Percentiles rank a stretch among this genome's conserved stretches.
phyloP scores from a whole-genome alignment of 2,329 filamentous ascomycete species.

The Zarea fungicola region DNA sequence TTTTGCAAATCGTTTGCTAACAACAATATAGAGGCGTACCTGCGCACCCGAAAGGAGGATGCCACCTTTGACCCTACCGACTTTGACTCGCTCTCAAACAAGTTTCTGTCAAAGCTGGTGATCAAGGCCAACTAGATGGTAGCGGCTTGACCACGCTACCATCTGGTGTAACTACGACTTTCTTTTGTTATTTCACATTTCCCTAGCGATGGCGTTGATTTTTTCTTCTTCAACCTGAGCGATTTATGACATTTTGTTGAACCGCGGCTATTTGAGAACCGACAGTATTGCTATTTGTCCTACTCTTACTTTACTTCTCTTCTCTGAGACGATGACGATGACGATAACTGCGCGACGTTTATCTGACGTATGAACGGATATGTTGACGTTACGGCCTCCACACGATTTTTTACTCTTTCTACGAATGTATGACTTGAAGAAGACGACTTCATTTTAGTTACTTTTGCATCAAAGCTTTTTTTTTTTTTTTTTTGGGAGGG shows the following conservation, averaged over 20 bases:
- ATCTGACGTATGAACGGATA: slow-evolving; percentile 26
- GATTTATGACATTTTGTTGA: slow-evolving; percentile 11
- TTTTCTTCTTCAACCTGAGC: slow-evolving; percentile 4
- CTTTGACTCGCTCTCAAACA: slow-evolving; percentile 94
- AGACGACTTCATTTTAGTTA: slow-evolving; percentile 18
- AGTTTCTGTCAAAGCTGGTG: slow-evolving; percentile 93
- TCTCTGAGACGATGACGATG: slow-evolving; percentile 29
- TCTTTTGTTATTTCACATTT: slow-evolving; percentile 21
- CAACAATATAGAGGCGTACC: slow-evolving; percentile 65
- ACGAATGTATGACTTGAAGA: slow-evolving; percentile 40
- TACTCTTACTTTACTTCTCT: slow-evolving; percentile 26
- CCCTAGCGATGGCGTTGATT: slow-evolving; percentile 18
- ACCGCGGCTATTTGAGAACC: slow-evolving; percentile 10
- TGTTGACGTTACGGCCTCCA: slow-evolving; percentile 29
- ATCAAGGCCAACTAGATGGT: slow-evolving; percentile 76
- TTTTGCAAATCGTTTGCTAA: background rate
- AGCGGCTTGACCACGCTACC: background rate
- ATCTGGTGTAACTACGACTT: slow-evolving; percentile 6
- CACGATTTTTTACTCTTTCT: slow-evolving; percentile 31
- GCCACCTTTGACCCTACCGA: slow-evolving; percentile 85
- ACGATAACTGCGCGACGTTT: slow-evolving; percentile 24
- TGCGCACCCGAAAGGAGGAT: slow-evolving; percentile 66
- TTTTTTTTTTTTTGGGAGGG: slow-evolving; percentile 22
- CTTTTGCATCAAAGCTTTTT: slow-evolving; percentile 18
- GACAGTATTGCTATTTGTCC: slow-evolving; percentile 22